Evolutionary conservation across 2,329 filamentous ascomycete genomes (phyloP).

Genomic region (Clonostachys byssicola): DNA sequence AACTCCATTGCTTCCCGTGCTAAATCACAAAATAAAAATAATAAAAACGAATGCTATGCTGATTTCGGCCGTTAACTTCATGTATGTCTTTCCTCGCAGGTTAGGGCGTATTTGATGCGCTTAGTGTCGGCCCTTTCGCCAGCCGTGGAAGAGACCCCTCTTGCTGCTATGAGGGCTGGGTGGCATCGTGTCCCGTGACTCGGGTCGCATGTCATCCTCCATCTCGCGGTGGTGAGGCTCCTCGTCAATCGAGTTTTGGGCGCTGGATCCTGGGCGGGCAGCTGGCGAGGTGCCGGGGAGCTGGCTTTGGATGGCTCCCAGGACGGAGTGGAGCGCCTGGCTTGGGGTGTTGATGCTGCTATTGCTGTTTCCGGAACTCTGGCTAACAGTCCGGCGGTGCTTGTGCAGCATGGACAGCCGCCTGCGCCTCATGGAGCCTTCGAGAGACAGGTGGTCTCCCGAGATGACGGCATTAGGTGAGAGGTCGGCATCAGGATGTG

Average conservation of each 20-base stretch:
- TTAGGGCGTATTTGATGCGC: constrained; percentile 1
- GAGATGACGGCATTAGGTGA: constrained; percentile 52
- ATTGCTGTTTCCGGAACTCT: constrained; percentile 19
- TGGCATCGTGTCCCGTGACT: background rate
- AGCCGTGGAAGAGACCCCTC: too few species aligned
- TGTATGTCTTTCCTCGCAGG: background rate
- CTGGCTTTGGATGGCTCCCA: constrained; percentile 20
- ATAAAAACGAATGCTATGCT: background rate
- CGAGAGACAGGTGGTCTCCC: constrained; percentile 44
- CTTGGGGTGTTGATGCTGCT: constrained; percentile 21
- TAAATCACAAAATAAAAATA: background rate
- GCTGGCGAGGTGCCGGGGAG: constrained; percentile 7
- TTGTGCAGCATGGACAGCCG: constrained; percentile 41
- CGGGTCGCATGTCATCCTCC: constrained; percentile 1
- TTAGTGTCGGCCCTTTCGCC: background rate
- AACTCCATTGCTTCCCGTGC: background rate
- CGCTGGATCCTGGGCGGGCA: constrained; percentile 7
- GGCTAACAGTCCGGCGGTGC: constrained; percentile 39
- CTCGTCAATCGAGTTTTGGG: constrained; percentile 1
- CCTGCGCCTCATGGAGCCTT: constrained; percentile 33
- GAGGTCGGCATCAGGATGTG: constrained; percentile 58
- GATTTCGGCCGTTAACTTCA: background rate
- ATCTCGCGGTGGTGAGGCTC: background rate
- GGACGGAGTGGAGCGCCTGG: constrained; percentile 21
- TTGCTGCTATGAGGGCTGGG: too few species aligned